phyloP scores from a whole-genome alignment of 768 basidiomycete genomes.

The Mycena maculata region DNA sequence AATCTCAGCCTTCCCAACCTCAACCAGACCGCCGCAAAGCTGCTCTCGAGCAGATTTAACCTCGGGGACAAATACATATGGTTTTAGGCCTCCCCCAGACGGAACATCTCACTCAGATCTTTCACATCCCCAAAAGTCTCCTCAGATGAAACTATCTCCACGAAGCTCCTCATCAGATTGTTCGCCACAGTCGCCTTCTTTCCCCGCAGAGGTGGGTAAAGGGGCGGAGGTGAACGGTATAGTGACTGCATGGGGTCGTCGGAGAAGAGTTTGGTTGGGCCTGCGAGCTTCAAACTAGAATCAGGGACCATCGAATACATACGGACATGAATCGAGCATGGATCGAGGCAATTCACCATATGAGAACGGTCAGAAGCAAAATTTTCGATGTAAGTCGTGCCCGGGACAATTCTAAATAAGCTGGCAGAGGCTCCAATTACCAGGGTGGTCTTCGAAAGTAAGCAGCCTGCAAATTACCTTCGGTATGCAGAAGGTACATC shows the following conservation, averaged over 20 bases:
- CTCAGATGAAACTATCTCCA: conserved; percentile 55
- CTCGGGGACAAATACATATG: too few relatives aligned
- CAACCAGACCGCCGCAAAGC: too few relatives aligned
- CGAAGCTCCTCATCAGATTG: conserved; percentile 72
- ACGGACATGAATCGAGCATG: not conserved
- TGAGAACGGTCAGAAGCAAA: conserved; percentile 84
- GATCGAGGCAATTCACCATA: conserved; percentile 63
- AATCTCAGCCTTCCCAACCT: too few relatives aligned
- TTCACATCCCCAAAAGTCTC: conserved; percentile 57
- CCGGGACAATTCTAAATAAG: conserved; percentile 71
- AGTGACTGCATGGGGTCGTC: not conserved
- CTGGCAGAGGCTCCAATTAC: conserved; percentile 47
- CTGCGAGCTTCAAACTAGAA: not conserved
- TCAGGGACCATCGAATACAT: not conserved
- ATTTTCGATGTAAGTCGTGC: conserved; percentile 59
- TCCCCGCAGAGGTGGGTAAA: conserved; percentile 63
- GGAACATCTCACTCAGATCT: conserved; percentile 38
- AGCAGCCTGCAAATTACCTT: conserved; percentile 59
- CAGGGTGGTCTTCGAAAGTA: not conserved
- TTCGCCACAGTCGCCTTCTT: conserved; percentile 51
- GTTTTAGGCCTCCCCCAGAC: not conserved
- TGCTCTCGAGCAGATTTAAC: too few relatives aligned
- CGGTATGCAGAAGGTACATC: conserved; percentile 51
- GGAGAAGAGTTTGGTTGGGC: not conserved
- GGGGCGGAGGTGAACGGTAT: conserved; percentile 61